These are phyloP conservation scores for Heliosperma pusillum DNA, from an alignment of 148 eudicot species.

Conservation along the genomic window DNA sequence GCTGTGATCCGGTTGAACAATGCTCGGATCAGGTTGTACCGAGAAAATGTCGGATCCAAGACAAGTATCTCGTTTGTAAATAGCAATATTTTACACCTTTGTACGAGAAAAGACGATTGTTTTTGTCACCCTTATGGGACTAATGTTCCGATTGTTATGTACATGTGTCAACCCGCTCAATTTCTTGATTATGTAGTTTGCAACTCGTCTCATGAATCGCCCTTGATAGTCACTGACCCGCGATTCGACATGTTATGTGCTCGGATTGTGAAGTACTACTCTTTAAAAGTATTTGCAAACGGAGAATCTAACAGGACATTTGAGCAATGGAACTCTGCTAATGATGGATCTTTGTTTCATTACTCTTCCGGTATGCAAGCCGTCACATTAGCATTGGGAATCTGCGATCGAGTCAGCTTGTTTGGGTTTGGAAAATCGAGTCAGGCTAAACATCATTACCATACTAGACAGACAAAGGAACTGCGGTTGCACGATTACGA, in stretches of 20 bases:
- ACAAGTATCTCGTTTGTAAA: slow-evolving; percentile 73
- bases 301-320: slow-evolving; percentile 36
- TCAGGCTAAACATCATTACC: slow-evolving; percentile 76
- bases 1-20: slow-evolving; percentile 77
- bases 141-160: slow-evolving; percentile 65
- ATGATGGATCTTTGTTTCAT: slow-evolving; percentile 72
- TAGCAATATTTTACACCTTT: slow-evolving; percentile 75
- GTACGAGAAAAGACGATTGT: slow-evolving; percentile 62
- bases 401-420: slow-evolving; percentile 70
- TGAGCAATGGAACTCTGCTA: slow-evolving; percentile 60
- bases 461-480: slow-evolving; percentile 81
- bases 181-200: slow-evolving; percentile 74
- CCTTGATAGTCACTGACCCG: slow-evolving; percentile 64
- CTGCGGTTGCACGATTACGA: slow-evolving; percentile 70
- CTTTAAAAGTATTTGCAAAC: slow-evolving; percentile 54
- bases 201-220: slow-evolving; percentile 59
- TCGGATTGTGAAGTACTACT: slow-evolving; percentile 81
- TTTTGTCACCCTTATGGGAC: slow-evolving; percentile 80
- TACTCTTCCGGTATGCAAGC: slow-evolving; percentile 98
- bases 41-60: slow-evolving; percentile 61
- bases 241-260: slow-evolving; percentile 64
- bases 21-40: slow-evolving; percentile 43
- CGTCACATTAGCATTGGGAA: slow-evolving; percentile 68
- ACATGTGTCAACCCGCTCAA: slow-evolving; percentile 80
- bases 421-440: slow-evolving; percentile 80